Conservation (phyloP, 2,329 filamentous ascomycete genomes). For the Penicillium sp. region DNA sequence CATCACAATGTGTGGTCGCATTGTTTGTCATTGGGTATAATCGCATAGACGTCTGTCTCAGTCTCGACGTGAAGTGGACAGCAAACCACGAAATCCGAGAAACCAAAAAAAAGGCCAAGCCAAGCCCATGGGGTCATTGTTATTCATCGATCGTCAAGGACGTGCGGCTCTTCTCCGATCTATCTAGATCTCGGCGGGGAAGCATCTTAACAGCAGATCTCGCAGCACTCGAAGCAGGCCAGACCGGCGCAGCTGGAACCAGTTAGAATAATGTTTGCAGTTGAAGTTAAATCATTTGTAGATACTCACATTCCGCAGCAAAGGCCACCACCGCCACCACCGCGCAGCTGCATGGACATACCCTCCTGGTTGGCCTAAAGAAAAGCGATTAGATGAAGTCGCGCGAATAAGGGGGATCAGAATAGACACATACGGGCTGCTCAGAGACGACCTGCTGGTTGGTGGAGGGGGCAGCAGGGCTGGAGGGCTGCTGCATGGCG, state of each 20-base stretch:
- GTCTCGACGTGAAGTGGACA: slow-evolving; percentile 6
- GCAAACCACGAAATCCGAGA: neutral
- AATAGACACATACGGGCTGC: slow-evolving; percentile 32
- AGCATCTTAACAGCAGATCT: slow-evolving; percentile 37
- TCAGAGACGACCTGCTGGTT: slow-evolving; percentile 32
- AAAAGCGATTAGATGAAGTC: slow-evolving; percentile 7
- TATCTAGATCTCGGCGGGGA: neutral
- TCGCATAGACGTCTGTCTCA: slow-evolving; percentile 12
- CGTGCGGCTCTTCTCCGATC: slow-evolving; percentile 1
- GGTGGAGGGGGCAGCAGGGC: slow-evolving; percentile 32
- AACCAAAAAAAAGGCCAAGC: neutral
- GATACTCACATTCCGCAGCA: slow-evolving; percentile 44
- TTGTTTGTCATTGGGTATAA: slow-evolving; percentile 23
- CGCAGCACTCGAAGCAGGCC: slow-evolving; percentile 39
- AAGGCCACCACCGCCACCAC: slow-evolving; percentile 35
- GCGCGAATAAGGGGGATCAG: neutral
- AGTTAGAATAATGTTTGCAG: slow-evolving; percentile 8
- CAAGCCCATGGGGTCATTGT: neutral
- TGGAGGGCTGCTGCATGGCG: slow-evolving; percentile 38
- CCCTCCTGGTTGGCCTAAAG: slow-evolving; percentile 30
- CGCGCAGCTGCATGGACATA: slow-evolving; percentile 38
- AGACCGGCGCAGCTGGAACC: slow-evolving; percentile 36
- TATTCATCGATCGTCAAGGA: slow-evolving; percentile 4
- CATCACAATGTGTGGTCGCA: slow-evolving; percentile 16
- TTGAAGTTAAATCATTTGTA: neutral